These are phyloP conservation scores for Allomyces macrogynus DNA, from an alignment of 192 early-diverging fungal genomes.

Conservation along the genomic window DNA sequence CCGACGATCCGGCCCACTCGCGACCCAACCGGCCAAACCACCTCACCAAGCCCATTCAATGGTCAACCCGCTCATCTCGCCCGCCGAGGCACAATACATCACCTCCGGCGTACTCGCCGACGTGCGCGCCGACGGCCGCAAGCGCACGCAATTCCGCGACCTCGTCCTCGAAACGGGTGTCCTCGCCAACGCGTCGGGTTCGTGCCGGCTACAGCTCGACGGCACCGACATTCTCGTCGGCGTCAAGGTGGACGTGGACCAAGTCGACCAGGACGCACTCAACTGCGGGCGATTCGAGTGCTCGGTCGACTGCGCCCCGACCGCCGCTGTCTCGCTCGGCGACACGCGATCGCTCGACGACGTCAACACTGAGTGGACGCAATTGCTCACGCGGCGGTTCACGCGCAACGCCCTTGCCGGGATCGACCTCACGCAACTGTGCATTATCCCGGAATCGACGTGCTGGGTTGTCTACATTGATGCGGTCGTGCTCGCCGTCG, in stretches of 20 bases:
- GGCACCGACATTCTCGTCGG: constrained; percentile 87
- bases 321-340: constrained; percentile 8
- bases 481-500: constrained; percentile 74
- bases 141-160: constrained; percentile 51
- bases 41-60: constrained; percentile 6
- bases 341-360: constrained; percentile 29
- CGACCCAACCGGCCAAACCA: too few species aligned
- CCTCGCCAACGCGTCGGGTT: constrained; percentile 77
- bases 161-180: constrained; percentile 65
- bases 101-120: constrained; percentile 52
- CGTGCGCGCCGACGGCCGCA: constrained; percentile 75
- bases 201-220: constrained; percentile 39
- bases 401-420: constrained; percentile 59
- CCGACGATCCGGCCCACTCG: too few species aligned
- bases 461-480: constrained; percentile 88
- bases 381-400: constrained; percentile 57
- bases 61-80: constrained; percentile 38
- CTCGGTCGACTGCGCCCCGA: constrained; percentile 57
- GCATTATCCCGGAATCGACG: constrained; percentile 70
- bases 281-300: constrained; percentile 53
- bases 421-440: constrained; percentile 62
- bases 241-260: constrained; percentile 74
- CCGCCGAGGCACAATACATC: constrained; percentile 68
- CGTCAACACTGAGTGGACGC: constrained; percentile 64
- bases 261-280: constrained; percentile 33